Conservation (phyloP, 768 basidiomycete species). For the Chalciporus pseudorubinellus region DNA sequence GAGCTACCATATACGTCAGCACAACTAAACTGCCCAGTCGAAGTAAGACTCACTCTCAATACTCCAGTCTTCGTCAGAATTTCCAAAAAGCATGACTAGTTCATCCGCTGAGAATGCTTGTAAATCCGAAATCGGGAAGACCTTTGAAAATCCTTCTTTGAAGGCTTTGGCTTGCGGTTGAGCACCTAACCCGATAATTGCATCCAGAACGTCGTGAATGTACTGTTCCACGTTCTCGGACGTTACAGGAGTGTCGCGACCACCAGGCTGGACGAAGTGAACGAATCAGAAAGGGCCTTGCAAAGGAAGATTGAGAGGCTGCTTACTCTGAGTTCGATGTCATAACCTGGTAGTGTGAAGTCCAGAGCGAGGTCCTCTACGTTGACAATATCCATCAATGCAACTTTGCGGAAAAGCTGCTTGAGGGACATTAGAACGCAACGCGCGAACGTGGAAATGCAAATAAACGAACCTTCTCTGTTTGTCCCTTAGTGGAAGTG, state of each 20-base stretch:
- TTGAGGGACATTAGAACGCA: constrained; percentile 2
- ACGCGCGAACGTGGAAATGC: not conserved
- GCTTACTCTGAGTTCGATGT: constrained; percentile 84
- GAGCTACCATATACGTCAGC: constrained; percentile 46
- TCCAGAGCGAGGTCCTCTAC: constrained; percentile 91
- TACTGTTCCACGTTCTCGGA: constrained; percentile 89
- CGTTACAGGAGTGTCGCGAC: constrained; percentile 77
- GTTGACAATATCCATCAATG: constrained; percentile 57
- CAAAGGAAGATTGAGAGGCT: not conserved
- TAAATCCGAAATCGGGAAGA: constrained; percentile 90
- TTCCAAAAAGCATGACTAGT: constrained; percentile 93
- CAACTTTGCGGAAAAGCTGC: constrained; percentile 55
- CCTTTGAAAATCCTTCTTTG: constrained; percentile 91
- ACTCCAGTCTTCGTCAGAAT: constrained; percentile 97
- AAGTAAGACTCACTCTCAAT: constrained; percentile 66
- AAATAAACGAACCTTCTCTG: constrained; percentile 55
- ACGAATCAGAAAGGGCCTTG: not conserved
- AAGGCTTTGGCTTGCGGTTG: constrained; percentile 84
- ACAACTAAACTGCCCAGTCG: not conserved
- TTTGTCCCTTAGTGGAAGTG: constrained; percentile 44
- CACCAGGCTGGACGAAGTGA: constrained; percentile 56
- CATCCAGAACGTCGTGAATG: constrained; percentile 80
- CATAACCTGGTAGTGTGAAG: constrained; percentile 95
- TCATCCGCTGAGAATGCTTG: constrained; percentile 93
- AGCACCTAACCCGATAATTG: constrained; percentile 80